Evolutionary conservation across 208 protist genomes (phyloP).

Genomic region (Phytomonas francai): DNA sequence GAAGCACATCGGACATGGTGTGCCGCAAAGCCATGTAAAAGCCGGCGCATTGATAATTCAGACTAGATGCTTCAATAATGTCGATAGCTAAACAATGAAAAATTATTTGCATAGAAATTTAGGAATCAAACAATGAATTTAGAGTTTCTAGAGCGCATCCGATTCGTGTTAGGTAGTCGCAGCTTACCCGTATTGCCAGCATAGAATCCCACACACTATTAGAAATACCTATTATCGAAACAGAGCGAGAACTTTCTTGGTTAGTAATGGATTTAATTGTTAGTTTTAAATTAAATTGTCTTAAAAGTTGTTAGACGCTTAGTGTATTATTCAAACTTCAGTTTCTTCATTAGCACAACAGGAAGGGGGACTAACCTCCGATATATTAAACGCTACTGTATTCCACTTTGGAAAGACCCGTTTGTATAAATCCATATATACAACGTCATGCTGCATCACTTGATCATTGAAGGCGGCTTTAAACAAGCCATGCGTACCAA

Average conservation of each 20-base stretch:
- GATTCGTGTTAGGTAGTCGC: neutral
- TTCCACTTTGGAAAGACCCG: slow-evolving; percentile 93
- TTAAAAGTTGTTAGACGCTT: slow-evolving; percentile 8
- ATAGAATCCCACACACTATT: neutral
- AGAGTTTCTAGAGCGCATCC: neutral
- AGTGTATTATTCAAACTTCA: neutral
- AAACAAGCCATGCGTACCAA: slow-evolving; percentile 96
- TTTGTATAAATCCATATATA: slow-evolving; percentile 98
- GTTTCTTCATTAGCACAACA: neutral
- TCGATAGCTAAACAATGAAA: neutral
- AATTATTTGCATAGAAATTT: slow-evolving; percentile 6
- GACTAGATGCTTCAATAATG: slow-evolving; percentile 4
- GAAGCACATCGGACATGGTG: slow-evolving; percentile 8
- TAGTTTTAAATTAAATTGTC: neutral
- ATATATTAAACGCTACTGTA: slow-evolving; percentile 68
- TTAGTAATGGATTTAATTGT: slow-evolving; percentile 7
- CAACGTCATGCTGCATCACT: slow-evolving; percentile 92
- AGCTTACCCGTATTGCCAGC: neutral
- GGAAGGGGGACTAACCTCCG: slow-evolving; percentile 15
- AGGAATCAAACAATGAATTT: neutral
- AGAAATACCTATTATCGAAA: neutral
- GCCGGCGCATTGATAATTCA: slow-evolving; percentile 3
- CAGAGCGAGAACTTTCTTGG: neutral
- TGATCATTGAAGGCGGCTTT: slow-evolving; percentile 94
- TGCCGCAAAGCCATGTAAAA: neutral